These are phyloP conservation scores for Roridomyces roridus DNA, from an alignment of 768 basidiomycete genomes.

Conservation along the genomic window DNA sequence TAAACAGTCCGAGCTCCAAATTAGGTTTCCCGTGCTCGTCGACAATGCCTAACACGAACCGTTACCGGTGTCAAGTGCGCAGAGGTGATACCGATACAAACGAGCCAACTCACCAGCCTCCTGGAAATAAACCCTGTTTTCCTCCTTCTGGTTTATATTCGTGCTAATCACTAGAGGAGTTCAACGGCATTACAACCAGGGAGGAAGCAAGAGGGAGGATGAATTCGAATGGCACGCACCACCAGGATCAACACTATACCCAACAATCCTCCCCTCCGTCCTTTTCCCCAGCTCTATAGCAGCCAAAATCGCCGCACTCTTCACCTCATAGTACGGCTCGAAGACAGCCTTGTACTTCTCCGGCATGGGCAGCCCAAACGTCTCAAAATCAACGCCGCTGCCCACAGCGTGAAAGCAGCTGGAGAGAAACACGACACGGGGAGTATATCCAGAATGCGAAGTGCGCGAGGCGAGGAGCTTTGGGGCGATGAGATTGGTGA, in stretches of 20 bases:
- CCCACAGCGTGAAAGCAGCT: background rate
- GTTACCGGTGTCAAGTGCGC: too few species aligned
- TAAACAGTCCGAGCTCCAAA: background rate
- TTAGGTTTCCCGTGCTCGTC: too few species aligned
- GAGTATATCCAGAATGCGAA: background rate
- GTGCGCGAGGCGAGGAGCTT: background rate
- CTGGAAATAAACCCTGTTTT: too few species aligned
- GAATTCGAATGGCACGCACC: background rate
- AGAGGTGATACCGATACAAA: too few species aligned
- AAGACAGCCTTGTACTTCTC: too few species aligned
- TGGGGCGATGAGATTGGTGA: conserved; percentile 4
- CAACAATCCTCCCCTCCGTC: background rate
- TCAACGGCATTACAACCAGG: too few species aligned
- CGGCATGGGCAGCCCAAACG: background rate
- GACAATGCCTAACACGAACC: too few species aligned
- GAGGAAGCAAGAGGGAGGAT: too few species aligned
- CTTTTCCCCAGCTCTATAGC: background rate
- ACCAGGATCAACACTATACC: conserved; percentile 3
- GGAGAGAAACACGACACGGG: conserved; percentile 4
- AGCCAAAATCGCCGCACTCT: background rate
- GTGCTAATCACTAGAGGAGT: background rate
- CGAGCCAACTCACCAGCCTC: too few species aligned
- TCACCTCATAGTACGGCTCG: background rate
- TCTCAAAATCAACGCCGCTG: background rate
- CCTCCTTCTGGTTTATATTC: background rate